Conservation (phyloP, 768 basidiomycete genomes). For the Nidularia sp. region DNA sequence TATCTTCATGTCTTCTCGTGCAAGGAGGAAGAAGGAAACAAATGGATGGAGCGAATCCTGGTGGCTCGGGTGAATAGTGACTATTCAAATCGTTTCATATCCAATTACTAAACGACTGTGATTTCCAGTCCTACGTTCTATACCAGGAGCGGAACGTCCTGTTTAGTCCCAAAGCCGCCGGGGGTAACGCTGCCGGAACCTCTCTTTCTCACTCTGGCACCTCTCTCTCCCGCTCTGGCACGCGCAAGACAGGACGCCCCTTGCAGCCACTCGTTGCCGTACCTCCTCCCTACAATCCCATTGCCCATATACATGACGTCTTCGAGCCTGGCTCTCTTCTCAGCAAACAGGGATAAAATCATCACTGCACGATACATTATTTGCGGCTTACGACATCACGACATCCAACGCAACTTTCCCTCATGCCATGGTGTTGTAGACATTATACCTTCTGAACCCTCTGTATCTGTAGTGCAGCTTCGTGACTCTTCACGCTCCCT, state of each 20-base stretch:
- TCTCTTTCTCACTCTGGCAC: slow-evolving; percentile 35
- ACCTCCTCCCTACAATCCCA: slow-evolving; percentile 28
- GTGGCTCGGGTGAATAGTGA: slow-evolving; percentile 68
- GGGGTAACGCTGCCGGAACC: slow-evolving; percentile 18
- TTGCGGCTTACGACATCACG: not conserved
- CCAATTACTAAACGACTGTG: not conserved
- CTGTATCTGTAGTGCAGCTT: not conserved
- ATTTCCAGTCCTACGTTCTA: slow-evolving; percentile 70
- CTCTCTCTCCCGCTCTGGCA: slow-evolving; percentile 31
- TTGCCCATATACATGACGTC: slow-evolving; percentile 29
- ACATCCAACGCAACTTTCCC: not conserved
- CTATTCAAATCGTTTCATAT: not conserved
- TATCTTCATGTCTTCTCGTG: slow-evolving; percentile 87
- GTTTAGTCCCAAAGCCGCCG: slow-evolving; percentile 36
- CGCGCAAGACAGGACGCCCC: slow-evolving; percentile 19
- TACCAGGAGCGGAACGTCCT: slow-evolving; percentile 76
- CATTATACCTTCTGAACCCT: not conserved
- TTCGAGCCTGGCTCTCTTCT: slow-evolving; percentile 80
- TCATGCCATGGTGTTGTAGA: not conserved
- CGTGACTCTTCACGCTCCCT: not conserved
- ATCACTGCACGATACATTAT: not conserved
- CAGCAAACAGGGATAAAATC: slow-evolving; percentile 36
- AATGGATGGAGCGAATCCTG: slow-evolving; percentile 78
- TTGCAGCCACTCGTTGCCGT: slow-evolving; percentile 37
- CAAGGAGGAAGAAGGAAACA: slow-evolving; percentile 64